Conservation (phyloP, 495 filamentous ascomycete species). For the Penicillium cosmopolitanum region DNA sequence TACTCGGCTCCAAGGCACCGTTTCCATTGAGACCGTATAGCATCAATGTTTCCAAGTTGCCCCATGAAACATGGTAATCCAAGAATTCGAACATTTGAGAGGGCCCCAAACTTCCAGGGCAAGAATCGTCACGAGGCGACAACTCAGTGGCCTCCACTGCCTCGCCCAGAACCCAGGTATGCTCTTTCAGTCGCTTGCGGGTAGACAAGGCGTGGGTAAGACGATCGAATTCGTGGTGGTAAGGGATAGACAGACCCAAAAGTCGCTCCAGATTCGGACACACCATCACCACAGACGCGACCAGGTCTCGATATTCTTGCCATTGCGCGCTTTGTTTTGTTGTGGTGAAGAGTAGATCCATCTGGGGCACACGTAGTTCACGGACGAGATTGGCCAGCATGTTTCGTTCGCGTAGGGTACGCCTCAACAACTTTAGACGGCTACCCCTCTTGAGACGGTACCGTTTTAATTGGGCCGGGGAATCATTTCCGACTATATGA, state of each 20-base stretch:
- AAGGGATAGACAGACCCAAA: slow-evolving; percentile 69
- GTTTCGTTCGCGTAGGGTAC: slow-evolving; percentile 72
- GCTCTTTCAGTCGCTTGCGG: slow-evolving; percentile 71
- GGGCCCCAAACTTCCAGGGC: slow-evolving; percentile 59
- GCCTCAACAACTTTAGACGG: slow-evolving; percentile 72
- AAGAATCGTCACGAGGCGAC: slow-evolving; percentile 48
- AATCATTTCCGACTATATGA: slow-evolving; percentile 70
- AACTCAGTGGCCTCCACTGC: slow-evolving; percentile 47
- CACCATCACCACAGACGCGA: slow-evolving; percentile 82
- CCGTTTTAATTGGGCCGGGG: slow-evolving; percentile 63
- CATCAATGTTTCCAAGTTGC: slow-evolving; percentile 70
- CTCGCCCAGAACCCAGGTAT: slow-evolving; percentile 73
- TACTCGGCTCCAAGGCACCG: slow-evolving; percentile 64
- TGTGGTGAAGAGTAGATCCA: slow-evolving; percentile 53
- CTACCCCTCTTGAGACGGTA: slow-evolving; percentile 68
- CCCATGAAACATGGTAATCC: slow-evolving; percentile 71
- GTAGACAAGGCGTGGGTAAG: slow-evolving; percentile 80
- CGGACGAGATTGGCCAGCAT: slow-evolving; percentile 73
- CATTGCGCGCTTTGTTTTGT: slow-evolving; percentile 49
- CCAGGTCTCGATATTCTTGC: slow-evolving; percentile 68
- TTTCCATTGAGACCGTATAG: slow-evolving; percentile 64
- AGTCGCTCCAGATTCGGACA: slow-evolving; percentile 84
- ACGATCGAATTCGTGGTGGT: slow-evolving; percentile 73
- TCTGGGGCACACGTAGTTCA: slow-evolving; percentile 72
- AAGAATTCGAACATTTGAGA: slow-evolving; percentile 71